Evolutionary conservation across 2,329 filamentous ascomycete species (phyloP), one percentile per base, ranked within the genome.

Genomic region (Podosphaera fusca): DNA sequence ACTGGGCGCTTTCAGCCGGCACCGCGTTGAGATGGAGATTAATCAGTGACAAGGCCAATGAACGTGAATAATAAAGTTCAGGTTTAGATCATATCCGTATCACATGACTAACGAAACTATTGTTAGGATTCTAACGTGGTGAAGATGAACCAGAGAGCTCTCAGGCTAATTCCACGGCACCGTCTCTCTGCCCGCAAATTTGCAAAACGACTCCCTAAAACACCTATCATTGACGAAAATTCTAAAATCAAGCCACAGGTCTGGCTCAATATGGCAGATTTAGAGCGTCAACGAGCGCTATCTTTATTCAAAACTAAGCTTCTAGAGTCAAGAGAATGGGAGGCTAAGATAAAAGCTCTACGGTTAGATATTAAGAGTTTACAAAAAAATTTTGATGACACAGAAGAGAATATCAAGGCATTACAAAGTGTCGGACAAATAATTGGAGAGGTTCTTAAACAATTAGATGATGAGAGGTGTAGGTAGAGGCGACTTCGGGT

Each of bases 341-440:
- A 98, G 72, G 84, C 90, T 56, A 98, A 96, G 77, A 80, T 98
- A 60, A 98, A 96, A 75, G 80, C 84, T 56, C 75, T 98, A 65
- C 86, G 92, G 61, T 75, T 95, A 72, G 92, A 95, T 64, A 95
- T 98, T 71, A 98, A 96, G 75, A 87, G 85, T 59, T 73, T 96
- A 57, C 87, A 95, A 69, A 88, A 85, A 68, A 89, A 96, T 66
- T 98, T 89, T 67, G 90, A 98, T 70, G 82, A 90, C 64, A 96
- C 92, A 56, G 92, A 98, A 70, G 94, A 98, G 63, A 96, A 96
- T 74, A 96, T 98, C 77, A 98, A 98, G 76, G 92, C 92, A 63
- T 75, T 98, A 67, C 92, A 98, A 75, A 96, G 92, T 70, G 92
- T 98, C 57, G 92, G 92, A 55, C 92, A 98, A 74, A 98, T 98